Percentiles rank a stretch among this genome's conserved stretches.
phyloP scores from a whole-genome alignment of 139 green algal species.

The Choricystis sp. region DNA sequence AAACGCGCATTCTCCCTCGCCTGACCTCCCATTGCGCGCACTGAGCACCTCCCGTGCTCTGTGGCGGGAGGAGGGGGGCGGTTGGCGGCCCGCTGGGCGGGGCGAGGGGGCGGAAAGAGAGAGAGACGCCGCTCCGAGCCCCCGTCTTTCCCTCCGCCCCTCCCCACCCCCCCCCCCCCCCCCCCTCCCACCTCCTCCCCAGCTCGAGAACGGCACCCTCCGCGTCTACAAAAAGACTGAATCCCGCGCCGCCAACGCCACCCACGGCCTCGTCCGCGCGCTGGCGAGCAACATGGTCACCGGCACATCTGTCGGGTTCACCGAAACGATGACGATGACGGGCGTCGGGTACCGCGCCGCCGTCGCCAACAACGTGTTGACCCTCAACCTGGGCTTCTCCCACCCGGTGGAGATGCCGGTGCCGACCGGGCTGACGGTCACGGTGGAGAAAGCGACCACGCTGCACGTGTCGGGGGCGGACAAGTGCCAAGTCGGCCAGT shows the following conservation, averaged over 20 bases:
- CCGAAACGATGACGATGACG: constrained; percentile 41
- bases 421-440: constrained; percentile 62
- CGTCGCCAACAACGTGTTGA: constrained; percentile 53
- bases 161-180: not conserved
- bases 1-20: too few relatives aligned
- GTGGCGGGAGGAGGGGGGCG: too few relatives aligned
- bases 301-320: constrained; percentile 73
- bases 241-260: constrained; percentile 25
- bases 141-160: not conserved
- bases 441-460: constrained; percentile 75
- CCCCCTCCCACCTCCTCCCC: not conserved
- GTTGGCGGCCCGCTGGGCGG: too few relatives aligned
- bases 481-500: constrained; percentile 84
- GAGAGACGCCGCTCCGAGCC: not conserved
- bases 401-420: constrained; percentile 75
- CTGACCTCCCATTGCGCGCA: too few relatives aligned
- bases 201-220: constrained; percentile 35
- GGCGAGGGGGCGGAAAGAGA: too few relatives aligned
- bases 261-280: constrained; percentile 54
- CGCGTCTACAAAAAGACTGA: constrained; percentile 22
- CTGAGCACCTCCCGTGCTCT: too few relatives aligned
- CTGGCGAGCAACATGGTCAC: constrained; percentile 86
- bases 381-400: constrained; percentile 79
- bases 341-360: constrained; percentile 80
- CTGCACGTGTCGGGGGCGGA: constrained; percentile 49